These are phyloP conservation scores for Sporothrix euskadiensis DNA, from an alignment of 2,329 filamentous ascomycete genomes.

Conservation along the genomic window DNA sequence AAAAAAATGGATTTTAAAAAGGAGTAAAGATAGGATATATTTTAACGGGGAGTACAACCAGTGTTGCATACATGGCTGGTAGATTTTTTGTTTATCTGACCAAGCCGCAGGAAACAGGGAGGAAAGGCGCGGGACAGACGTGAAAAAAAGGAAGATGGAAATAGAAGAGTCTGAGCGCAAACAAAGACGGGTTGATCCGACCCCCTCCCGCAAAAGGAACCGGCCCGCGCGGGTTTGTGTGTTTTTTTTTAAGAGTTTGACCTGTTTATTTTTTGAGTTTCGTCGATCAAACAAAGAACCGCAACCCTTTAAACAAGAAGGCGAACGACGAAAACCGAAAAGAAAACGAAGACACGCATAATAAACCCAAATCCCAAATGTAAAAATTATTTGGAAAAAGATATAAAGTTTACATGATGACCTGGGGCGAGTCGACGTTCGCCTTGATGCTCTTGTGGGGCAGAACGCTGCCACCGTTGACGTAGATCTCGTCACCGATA, in stretches of 20 bases:
- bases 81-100: too few relatives aligned
- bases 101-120: not conserved
- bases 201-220: slow-evolving; percentile 14
- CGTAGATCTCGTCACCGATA: slow-evolving; percentile 97
- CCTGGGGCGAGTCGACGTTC: slow-evolving; percentile 81
- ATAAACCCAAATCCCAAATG: slow-evolving; percentile 10
- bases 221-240: not conserved
- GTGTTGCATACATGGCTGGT: not conserved
- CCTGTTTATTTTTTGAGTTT: not conserved
- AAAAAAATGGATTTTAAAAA: slow-evolving; percentile 6
- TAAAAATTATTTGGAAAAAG: slow-evolving; percentile 10
- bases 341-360: not conserved
- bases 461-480: slow-evolving; percentile 92
- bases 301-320: not conserved
- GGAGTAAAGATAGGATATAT: not conserved
- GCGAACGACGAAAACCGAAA: not conserved
- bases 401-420: slow-evolving; percentile 58
- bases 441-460: slow-evolving; percentile 99
- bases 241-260: not conserved
- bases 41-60: not conserved
- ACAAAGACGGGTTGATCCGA: not conserved
- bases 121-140: not conserved
- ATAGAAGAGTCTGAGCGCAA: not conserved
- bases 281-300: slow-evolving; percentile 20
- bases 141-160: not conserved